These are phyloP conservation scores for Eucalyptus curtisii DNA, from an alignment of 345 rosid genomes.

Conservation along the genomic window DNA sequence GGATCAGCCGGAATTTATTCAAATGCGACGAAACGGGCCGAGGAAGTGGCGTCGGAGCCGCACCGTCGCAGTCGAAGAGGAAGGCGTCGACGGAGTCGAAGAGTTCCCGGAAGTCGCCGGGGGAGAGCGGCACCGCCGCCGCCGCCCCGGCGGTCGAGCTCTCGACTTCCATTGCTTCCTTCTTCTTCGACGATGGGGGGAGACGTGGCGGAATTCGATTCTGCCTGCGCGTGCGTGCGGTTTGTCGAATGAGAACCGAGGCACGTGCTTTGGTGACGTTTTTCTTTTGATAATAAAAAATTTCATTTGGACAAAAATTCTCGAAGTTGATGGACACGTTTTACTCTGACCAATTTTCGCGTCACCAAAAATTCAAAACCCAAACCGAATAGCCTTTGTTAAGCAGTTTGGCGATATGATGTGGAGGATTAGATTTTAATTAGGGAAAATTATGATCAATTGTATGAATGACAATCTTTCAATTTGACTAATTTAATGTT, in stretches of 20 bases:
- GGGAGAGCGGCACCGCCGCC: constrained; percentile 8
- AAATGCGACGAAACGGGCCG: no score
- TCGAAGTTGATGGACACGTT: not conserved
- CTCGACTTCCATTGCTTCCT: not conserved
- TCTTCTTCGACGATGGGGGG: not conserved
- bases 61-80: constrained; percentile 38
- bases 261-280: not conserved
- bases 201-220: not conserved
- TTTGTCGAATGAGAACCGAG: not conserved
- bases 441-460: not conserved
- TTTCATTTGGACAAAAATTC: not conserved
- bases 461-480: rapidly evolving
- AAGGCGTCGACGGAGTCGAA: constrained; percentile 27
- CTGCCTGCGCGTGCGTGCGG: not conserved
- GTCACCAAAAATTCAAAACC: not conserved
- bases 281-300: not conserved
- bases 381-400: not conserved
- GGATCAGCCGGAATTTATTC: not conserved
- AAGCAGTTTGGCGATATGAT: not conserved
- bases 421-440: not conserved
- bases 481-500: no score
- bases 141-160: not conserved
- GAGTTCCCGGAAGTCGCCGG: constrained; percentile 1
- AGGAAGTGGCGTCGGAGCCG: not conserved
- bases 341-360: not conserved